These are phyloP conservation scores for Ceratobasidium sp. DNA, from an alignment of 1,284 basidiomycete species.

Conservation along the genomic window DNA sequence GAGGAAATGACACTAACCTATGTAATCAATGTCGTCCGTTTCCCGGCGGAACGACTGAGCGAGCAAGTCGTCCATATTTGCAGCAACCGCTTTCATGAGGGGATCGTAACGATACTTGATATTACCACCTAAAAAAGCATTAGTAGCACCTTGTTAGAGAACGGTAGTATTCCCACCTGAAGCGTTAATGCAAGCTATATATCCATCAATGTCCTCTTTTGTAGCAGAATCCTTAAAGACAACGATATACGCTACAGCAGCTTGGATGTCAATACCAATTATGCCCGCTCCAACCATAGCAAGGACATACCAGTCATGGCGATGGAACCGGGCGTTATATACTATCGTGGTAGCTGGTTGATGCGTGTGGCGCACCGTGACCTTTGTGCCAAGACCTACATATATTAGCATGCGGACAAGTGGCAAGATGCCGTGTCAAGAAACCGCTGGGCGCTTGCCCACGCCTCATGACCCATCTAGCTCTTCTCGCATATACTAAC, in stretches of 20 bases:
- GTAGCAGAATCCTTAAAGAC: constrained; percentile 23
- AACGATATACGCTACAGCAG: too few species aligned
- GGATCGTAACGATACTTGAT: constrained; percentile 20
- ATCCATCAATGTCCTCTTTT: constrained; percentile 10
- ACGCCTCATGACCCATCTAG: too few species aligned
- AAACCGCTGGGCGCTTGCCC: too few species aligned
- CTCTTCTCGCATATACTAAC: too few species aligned
- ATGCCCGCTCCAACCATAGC: not conserved
- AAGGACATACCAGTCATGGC: not conserved
- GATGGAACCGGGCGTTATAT: too few species aligned
- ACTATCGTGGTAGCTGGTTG: too few species aligned
- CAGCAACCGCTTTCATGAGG: constrained; percentile 10
- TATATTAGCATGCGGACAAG: too few species aligned
- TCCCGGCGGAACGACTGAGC: constrained; percentile 10
- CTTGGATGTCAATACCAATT: not conserved
- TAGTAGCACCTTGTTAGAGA: not conserved
- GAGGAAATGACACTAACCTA: not conserved
- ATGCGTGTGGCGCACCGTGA: too few species aligned
- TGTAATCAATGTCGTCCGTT: not conserved
- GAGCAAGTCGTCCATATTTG: not conserved
- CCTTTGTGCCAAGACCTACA: too few species aligned
- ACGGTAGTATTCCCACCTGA: not conserved
- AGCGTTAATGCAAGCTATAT: not conserved
- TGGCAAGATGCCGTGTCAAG: too few species aligned
- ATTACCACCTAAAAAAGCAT: not conserved